phyloP scores from a whole-genome alignment of 805 yeast species.

The Pichia thaimueangensis region DNA sequence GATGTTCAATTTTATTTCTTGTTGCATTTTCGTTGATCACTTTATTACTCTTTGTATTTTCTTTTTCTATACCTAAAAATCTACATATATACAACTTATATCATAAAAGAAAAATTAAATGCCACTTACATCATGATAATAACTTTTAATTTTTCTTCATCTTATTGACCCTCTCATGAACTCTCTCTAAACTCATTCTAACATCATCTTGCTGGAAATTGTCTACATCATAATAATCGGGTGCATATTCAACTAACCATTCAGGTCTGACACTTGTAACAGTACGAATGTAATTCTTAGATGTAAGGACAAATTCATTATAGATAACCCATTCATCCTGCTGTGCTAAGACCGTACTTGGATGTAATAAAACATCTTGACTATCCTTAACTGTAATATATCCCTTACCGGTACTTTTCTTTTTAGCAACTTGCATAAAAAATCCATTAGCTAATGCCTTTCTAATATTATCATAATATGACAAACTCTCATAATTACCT shows the following conservation, averaged over 20 bases:
- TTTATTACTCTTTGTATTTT: too few relatives aligned
- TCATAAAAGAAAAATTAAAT: too few relatives aligned
- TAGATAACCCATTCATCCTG: slow-evolving; percentile 92
- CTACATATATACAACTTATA: too few relatives aligned
- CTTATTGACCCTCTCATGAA: slow-evolving; percentile 41
- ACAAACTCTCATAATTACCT: slow-evolving; percentile 57
- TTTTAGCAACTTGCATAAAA: slow-evolving; percentile 97
- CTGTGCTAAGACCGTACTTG: slow-evolving; percentile 83
- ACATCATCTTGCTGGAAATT: slow-evolving; percentile 69
- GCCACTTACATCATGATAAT: too few relatives aligned
- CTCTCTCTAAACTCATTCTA: slow-evolving; percentile 59
- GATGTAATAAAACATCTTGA: slow-evolving; percentile 92
- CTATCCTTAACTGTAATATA: slow-evolving; percentile 90
- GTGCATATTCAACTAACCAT: slow-evolving; percentile 81
- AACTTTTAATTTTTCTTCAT: slow-evolving; percentile 29
- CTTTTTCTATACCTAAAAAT: too few relatives aligned
- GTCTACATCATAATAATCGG: slow-evolving; percentile 58
- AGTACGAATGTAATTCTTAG: slow-evolving; percentile 90
- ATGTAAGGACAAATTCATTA: slow-evolving; percentile 90
- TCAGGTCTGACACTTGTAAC: slow-evolving; percentile 88
- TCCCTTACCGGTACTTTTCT: slow-evolving; percentile 74
- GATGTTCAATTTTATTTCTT: too few relatives aligned
- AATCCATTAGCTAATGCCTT: slow-evolving; percentile 89
- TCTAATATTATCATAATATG: slow-evolving; percentile 70
- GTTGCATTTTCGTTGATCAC: too few relatives aligned